Conservation (phyloP, 805 yeast genomes). For the Kodamaea nitidulidarum region DNA sequence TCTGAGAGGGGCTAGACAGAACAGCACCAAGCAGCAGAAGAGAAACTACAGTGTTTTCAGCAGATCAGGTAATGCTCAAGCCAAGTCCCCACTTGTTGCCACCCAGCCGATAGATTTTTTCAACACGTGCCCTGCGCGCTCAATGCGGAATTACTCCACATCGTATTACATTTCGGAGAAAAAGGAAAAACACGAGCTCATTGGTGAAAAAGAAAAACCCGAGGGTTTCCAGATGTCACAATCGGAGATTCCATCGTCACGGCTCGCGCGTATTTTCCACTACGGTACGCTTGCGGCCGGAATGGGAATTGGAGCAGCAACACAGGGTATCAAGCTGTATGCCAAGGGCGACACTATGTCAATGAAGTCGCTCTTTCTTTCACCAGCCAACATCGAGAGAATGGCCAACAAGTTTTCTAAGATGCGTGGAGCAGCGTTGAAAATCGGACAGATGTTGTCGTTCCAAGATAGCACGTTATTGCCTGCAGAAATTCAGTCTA, state of each 20-base stretch:
- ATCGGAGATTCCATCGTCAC: conserved; percentile 79
- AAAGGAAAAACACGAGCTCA: not conserved
- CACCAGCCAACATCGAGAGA: conserved; percentile 80
- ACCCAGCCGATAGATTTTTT: too few relatives aligned
- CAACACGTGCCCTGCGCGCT: too few relatives aligned
- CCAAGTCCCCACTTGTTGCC: too few relatives aligned
- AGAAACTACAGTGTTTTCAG: conserved; percentile 4
- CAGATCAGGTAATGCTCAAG: too few relatives aligned
- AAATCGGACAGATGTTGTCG: conserved; percentile 94
- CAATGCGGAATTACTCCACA: conserved; percentile 7
- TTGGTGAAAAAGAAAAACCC: conserved; percentile 5
- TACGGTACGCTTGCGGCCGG: conserved; percentile 92
- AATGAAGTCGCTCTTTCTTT: conserved; percentile 58
- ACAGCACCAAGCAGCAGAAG: conserved; percentile 1
- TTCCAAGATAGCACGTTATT: conserved; percentile 86
- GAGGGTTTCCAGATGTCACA: conserved; percentile 20
- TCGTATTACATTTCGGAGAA: conserved; percentile 2
- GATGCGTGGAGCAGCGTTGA: conserved; percentile 99
- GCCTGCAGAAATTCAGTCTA: conserved; percentile 79
- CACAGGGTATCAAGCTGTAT: conserved; percentile 68
- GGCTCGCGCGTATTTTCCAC: conserved; percentile 86
- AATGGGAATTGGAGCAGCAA: conserved; percentile 78
- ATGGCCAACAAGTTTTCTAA: conserved; percentile 83
- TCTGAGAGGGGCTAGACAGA: not conserved
- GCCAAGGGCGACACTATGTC: conserved; percentile 47